Conservation (phyloP, 306 rosid species). For the Prunus fruticosa region DNA sequence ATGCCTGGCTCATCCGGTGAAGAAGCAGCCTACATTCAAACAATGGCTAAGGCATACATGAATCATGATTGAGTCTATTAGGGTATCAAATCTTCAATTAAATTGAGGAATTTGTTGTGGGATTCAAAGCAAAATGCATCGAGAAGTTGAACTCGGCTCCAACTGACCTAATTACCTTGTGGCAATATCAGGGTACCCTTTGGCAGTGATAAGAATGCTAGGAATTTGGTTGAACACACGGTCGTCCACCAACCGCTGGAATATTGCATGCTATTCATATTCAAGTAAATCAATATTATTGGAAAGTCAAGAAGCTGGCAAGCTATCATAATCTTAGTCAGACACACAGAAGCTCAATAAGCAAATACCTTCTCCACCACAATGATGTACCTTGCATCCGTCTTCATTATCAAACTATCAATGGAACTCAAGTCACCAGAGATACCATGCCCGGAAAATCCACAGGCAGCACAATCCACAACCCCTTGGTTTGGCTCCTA, state of each 20-base stretch:
- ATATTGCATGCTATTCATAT: slow-evolving; percentile 71
- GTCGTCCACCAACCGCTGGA: slow-evolving; percentile 80
- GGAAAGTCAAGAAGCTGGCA: not conserved
- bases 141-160: slow-evolving; percentile 6
- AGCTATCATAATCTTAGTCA: not conserved
- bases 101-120: not conserved
- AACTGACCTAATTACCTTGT: slow-evolving; percentile 54
- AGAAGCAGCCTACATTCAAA: slow-evolving; percentile 59
- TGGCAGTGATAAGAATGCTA: slow-evolving; percentile 87
- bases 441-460: slow-evolving; percentile 73
- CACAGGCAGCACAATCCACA: slow-evolving; percentile 73
- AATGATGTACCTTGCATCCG: slow-evolving; percentile 84
- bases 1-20: slow-evolving; percentile 64
- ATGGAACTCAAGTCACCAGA: slow-evolving; percentile 72
- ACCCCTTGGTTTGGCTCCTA: slow-evolving; percentile 76
- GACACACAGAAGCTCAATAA: not conserved
- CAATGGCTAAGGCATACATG: not conserved
- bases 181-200: slow-evolving; percentile 93
- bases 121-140: not conserved
- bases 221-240: slow-evolving; percentile 74
- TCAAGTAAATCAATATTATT: slow-evolving; percentile 15
- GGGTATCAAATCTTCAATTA: too few species aligned
- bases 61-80: not conserved
- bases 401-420: slow-evolving; percentile 42
- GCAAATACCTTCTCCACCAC: slow-evolving; percentile 73